A percentile compares a stretch with the other conserved stretches of the same genome.
Evolutionary conservation across 768 basidiomycete genomes (phyloP).

Genomic region (Rossbeevera mucosa): DNA sequence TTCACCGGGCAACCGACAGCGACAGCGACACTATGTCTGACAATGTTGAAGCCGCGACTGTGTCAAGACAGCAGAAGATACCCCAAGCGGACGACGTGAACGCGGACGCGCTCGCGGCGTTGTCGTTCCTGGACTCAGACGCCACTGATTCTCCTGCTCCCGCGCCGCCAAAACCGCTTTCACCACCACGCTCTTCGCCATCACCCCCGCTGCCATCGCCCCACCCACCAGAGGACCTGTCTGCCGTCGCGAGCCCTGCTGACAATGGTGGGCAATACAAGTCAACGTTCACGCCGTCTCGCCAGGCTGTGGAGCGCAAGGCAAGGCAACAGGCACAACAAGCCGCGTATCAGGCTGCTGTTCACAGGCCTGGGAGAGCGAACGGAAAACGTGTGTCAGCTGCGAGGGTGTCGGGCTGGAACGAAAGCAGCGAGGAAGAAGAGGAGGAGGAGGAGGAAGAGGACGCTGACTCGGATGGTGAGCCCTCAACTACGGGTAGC

Average conservation of each 20-base stretch:
- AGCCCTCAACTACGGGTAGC: slow-evolving; percentile 31
- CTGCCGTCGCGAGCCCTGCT: slow-evolving; percentile 14
- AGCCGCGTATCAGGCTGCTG: slow-evolving; percentile 74
- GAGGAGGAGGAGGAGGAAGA: slow-evolving; percentile 70
- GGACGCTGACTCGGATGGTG: slow-evolving; percentile 60
- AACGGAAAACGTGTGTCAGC: slow-evolving; percentile 40
- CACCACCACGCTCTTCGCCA: slow-evolving; percentile 27
- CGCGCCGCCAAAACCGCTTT: slow-evolving; percentile 21
- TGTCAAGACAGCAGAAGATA: slow-evolving; percentile 8
- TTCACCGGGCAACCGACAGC: slow-evolving; percentile 25
- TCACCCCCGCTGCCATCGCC: slow-evolving; percentile 28
- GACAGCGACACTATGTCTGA: slow-evolving; percentile 34
- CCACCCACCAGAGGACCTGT: slow-evolving; percentile 33
- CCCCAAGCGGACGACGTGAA: slow-evolving; percentile 44
- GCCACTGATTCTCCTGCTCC: slow-evolving; percentile 17
- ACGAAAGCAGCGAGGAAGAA: slow-evolving; percentile 73
- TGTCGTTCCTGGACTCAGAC: slow-evolving; percentile 64
- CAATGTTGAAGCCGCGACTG: slow-evolving; percentile 7
- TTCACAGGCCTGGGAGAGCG: slow-evolving; percentile 64
- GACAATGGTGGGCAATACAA: slow-evolving; percentile 47
- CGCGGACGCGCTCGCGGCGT: slow-evolving; percentile 71
- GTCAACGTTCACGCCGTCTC: slow-evolving; percentile 87
- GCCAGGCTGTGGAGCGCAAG: slow-evolving; percentile 78
- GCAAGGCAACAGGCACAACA: slow-evolving; percentile 82
- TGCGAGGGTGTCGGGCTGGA: slow-evolving; percentile 43